These are phyloP conservation scores for Telopea speciosissima DNA, from an alignment of 177 flowering plant genomes.

Conservation along the genomic window DNA sequence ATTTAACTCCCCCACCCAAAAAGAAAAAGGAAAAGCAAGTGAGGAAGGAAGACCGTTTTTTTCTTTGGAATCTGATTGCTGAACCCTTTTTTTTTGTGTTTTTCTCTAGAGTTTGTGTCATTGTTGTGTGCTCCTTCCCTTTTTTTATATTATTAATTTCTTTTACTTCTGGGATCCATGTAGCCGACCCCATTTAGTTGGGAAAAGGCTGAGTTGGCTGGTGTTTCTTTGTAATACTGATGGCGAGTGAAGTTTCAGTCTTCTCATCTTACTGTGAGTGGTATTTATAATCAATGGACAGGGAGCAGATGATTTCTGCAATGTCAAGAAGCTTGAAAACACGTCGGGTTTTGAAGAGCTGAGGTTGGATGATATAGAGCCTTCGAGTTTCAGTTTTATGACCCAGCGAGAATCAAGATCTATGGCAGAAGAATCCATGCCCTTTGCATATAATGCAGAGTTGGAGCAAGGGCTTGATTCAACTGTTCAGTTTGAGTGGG, in stretches of 20 bases:
- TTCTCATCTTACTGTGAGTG: not conserved
- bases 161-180: too few relatives aligned
- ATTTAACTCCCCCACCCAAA: too few relatives aligned
- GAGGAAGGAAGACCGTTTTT: too few relatives aligned
- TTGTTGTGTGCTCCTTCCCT: too few relatives aligned
- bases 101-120: too few relatives aligned
- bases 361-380: slow-evolving; percentile 47
- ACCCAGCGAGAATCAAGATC: slow-evolving; percentile 30
- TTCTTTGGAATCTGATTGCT: too few relatives aligned
- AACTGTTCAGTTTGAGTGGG: slow-evolving; percentile 38
- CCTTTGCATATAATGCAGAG: slow-evolving; percentile 26
- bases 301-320: slow-evolving; percentile 28
- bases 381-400: slow-evolving; percentile 29
- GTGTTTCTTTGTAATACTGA: not conserved
- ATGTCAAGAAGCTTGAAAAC: slow-evolving; percentile 33
- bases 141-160: too few relatives aligned
- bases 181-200: too few relatives aligned
- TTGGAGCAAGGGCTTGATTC: slow-evolving; percentile 30
- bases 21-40: too few relatives aligned
- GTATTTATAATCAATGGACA: slow-evolving; percentile 12
- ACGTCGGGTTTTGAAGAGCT: slow-evolving; percentile 43
- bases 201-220: too few relatives aligned
- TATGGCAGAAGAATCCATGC: slow-evolving; percentile 32
- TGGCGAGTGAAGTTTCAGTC: not conserved
- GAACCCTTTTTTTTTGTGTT: too few relatives aligned